phyloP scores from a whole-genome alignment of 2,329 filamentous ascomycete genomes.

The Didymella pomorum region DNA sequence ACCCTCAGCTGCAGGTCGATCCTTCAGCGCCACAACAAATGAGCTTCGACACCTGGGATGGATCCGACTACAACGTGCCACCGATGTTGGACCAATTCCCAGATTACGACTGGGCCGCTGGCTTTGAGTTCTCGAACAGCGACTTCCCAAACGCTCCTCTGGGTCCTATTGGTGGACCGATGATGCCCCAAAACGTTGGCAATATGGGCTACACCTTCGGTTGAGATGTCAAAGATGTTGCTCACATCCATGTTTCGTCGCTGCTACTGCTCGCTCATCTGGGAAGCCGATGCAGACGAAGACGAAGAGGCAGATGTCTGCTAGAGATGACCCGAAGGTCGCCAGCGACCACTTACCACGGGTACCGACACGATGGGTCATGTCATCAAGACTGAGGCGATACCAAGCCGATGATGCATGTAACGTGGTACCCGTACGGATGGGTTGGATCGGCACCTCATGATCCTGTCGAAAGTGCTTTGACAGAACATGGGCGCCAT shows the following conservation, averaged over 20 bases:
- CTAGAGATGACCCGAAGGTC: neutral
- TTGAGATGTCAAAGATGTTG: constrained; percentile 12
- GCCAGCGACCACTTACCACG: neutral
- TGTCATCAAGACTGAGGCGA: neutral
- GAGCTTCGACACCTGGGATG: constrained; percentile 40
- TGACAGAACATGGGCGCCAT: neutral
- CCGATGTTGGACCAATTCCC: constrained; percentile 49
- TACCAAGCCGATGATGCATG: neutral
- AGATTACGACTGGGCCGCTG: constrained; percentile 50
- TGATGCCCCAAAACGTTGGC: constrained; percentile 31
- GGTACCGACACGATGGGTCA: neutral
- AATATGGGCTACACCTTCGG: constrained; percentile 41
- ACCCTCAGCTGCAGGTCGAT: constrained; percentile 31
- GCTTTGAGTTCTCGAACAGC: constrained; percentile 45
- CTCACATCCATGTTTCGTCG: too few species aligned
- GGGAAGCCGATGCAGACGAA: neutral
- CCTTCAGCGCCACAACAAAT: constrained; percentile 28
- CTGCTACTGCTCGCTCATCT: neutral
- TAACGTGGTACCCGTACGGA: too few species aligned
- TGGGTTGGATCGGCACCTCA: neutral
- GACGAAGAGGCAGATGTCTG: neutral
- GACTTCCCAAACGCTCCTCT: constrained; percentile 37
- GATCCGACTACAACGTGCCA: constrained; percentile 39
- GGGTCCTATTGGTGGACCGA: constrained; percentile 28
- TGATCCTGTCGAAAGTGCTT: constrained; percentile 8